Percentiles rank a stretch among this genome's conserved stretches.
These are phyloP conservation scores for Isatis lusitanica DNA, from an alignment of 441 rosid genomes.

Conservation along the genomic window DNA sequence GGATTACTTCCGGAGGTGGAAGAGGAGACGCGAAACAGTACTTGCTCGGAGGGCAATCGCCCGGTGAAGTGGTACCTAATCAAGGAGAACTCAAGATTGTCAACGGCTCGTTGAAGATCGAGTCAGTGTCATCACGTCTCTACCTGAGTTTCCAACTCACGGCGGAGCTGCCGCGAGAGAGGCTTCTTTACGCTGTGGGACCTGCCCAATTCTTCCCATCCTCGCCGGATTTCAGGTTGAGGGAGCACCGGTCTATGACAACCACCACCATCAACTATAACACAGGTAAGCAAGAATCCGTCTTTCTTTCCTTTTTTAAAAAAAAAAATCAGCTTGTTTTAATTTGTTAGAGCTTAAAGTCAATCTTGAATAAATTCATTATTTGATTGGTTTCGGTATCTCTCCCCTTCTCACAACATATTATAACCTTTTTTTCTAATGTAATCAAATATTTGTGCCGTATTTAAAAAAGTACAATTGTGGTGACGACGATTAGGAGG, in stretches of 20 bases:
- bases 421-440: too few relatives aligned
- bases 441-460: too few relatives aligned
- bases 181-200: constrained; percentile 61
- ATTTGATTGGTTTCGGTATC: background rate
- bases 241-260: constrained; percentile 48
- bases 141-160: constrained; percentile 71
- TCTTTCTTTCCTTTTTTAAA: background rate
- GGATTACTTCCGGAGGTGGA: constrained; percentile 49
- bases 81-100: constrained; percentile 51
- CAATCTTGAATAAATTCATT: constrained; percentile 11
- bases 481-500: background rate
- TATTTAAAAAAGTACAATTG: background rate
- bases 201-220: constrained; percentile 50
- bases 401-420: too few relatives aligned
- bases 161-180: constrained; percentile 44
- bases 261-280: constrained; percentile 51
- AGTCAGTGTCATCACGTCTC: constrained; percentile 48
- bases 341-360: background rate
- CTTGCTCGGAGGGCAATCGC: constrained; percentile 42
- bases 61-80: constrained; percentile 48
- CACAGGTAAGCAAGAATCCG: constrained; percentile 49
- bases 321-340: background rate
- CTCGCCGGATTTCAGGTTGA: constrained; percentile 43
- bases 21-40: constrained; percentile 45
- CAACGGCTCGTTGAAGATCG: constrained; percentile 37